These are phyloP conservation scores for Juglanconis juglandina DNA, from an alignment of 2,329 filamentous ascomycete genomes.

Conservation along the genomic window DNA sequence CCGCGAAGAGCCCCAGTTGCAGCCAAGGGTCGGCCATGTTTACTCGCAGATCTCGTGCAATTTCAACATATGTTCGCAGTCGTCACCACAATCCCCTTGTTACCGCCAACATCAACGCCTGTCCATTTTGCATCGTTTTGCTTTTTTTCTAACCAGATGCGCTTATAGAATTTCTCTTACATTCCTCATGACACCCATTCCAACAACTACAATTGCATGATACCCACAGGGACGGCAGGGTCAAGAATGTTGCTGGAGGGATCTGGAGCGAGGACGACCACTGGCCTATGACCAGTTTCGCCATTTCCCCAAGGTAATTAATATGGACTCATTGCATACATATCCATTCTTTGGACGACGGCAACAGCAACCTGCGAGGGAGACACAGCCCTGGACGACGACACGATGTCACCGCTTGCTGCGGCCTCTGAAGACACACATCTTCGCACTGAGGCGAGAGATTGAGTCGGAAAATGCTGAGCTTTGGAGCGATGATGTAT, in stretches of 20 bases:
- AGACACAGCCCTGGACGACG: constrained; percentile 41
- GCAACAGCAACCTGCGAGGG: neutral
- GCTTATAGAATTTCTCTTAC: neutral
- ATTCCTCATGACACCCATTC: neutral
- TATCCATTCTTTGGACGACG: neutral
- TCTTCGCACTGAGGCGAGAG: constrained; percentile 37
- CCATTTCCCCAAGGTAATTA: neutral
- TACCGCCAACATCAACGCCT: neutral
- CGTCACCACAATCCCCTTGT: too few species aligned
- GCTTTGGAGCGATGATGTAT: neutral
- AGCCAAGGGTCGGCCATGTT: neutral
- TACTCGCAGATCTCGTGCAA: neutral
- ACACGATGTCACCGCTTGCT: constrained; percentile 45
- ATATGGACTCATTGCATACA: constrained; percentile 11
- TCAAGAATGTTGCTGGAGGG: too few species aligned
- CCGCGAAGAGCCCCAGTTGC: neutral
- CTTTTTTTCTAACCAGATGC: neutral
- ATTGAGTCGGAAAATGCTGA: constrained; percentile 19
- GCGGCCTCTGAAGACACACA: constrained; percentile 42
- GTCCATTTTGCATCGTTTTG: neutral
- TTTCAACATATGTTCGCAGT: neutral
- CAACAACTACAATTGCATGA: neutral
- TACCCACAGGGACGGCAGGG: too few species aligned
- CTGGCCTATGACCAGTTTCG: constrained; percentile 1
- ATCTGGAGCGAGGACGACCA: neutral